Base-by-base conservation (phyloP, 768 basidiomycete genomes). In the Amanita exitialis region DNA sequence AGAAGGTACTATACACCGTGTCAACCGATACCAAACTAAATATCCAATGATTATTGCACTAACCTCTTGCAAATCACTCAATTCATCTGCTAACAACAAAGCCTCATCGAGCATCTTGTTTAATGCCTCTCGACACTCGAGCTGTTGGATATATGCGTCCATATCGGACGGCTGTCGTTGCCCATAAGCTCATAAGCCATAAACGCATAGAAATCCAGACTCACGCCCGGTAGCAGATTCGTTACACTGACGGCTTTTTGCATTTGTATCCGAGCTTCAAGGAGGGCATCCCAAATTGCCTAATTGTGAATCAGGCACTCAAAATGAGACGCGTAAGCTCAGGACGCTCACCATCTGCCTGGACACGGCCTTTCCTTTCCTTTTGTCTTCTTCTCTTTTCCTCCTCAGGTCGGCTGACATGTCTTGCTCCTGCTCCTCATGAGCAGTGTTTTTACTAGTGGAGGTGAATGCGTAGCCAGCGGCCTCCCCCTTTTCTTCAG, bases 201-300 rank as follows among this genome's bases (percentile, higher is more conserved):
- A 34, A 18, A 36, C 9, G 7, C 20, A 15, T 41, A 21, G 28
- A 49, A 25, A 4, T 37, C 6, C 27, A 34, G 30, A 67, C 82
- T 57, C 60, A 84, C 90, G 30, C 56, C 60, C 30, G 88, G 84
- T 5, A 96, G 71, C 44, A 69, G 69, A 59, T 90, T 88, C 5
- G 82, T 73, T 9, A 82, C 70, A 1, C 71, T 59, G 41, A 82
- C 71, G 20, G 83, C 77, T 69, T 93, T 97, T 67, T 97, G 95
- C 39, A 96, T 66, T 21, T 83, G 83, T 63, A 98, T 98, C 32
- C 95, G 80, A n/a, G 88, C 80, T 62, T 96, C 90, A 25, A 97
- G 74, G 34, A 97, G 72, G 4, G 76, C 73, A 63, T 97, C 91
- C 87, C 91, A 96, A 32, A 93, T 66, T 2, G 74, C 71, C 92